These are phyloP conservation scores for Fusarium tricinctum DNA, from an alignment of 2,329 filamentous ascomycete species.

Conservation along the genomic window DNA sequence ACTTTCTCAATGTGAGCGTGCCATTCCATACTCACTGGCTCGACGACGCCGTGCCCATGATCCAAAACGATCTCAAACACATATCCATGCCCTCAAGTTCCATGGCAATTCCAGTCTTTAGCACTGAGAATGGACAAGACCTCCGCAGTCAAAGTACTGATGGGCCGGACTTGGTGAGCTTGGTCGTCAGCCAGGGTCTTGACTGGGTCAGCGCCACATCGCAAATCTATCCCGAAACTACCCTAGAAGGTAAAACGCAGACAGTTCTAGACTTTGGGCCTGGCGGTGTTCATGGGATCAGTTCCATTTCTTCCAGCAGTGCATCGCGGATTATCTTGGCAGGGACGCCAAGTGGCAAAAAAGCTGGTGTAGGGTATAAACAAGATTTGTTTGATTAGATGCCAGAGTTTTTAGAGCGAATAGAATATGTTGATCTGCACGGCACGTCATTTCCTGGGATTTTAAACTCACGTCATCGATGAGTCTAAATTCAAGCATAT, in stretches of 20 bases:
- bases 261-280: constrained; percentile 20
- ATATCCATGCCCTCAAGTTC: neutral
- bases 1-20: constrained; percentile 23
- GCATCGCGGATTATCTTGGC: constrained; percentile 6
- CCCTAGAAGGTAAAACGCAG: neutral
- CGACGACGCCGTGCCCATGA: constrained; percentile 10
- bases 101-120: constrained; percentile 11
- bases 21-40: constrained; percentile 24
- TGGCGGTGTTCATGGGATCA: constrained; percentile 20
- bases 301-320: constrained; percentile 1
- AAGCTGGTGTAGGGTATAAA: constrained; percentile 14
- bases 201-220: constrained; percentile 18
- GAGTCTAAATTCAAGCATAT: neutral
- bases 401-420: too few relatives aligned
- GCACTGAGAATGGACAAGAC: constrained; percentile 14
- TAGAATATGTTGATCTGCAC: too few relatives aligned
- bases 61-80: constrained; percentile 16
- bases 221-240: neutral
- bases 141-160: neutral
- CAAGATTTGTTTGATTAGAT: constrained; percentile 9
- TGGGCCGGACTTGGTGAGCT: constrained; percentile 6
- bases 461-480: neutral
- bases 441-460: too few relatives aligned
- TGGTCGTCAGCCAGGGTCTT: constrained; percentile 12
- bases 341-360: constrained; percentile 6